Evolutionary conservation across 2,329 filamentous ascomycete genomes (phyloP), one percentile per base, ranked within the genome.

Genomic region (Alternaria gansuensis): DNA sequence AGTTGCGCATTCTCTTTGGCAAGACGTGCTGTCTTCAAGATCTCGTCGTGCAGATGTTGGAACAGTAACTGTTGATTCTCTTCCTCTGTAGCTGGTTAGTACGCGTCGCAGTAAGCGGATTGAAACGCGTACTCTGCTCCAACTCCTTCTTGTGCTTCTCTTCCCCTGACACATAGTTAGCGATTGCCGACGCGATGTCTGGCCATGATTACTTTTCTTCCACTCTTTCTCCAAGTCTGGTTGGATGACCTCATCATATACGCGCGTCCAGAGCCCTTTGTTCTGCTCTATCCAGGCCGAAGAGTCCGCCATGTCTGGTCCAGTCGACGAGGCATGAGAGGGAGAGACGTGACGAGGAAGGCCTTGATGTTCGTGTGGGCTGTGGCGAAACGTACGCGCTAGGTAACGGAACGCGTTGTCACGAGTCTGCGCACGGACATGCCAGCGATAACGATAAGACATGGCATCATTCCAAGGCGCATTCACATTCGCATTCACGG

Each of bases 211-310:
- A 76, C 75, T 70, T 54, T 63, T 71, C 59, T 72, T 71, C 68
- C 73, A 71, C 55, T 77, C 74, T 54, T 68, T 63, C 59, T 75
- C 69, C 1, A 75, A 51, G 40, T 71, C 63, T n/a, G 72, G 71
- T 43, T 63, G 59, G 28, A 75, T 74, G 65, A 76, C 67, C 66
- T 75, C 73, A 71, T 76, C 67, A 44, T 69, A 73, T 46, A 75
- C 68, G 54, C 72, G 71, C 36, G 63, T 66, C 71, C 69, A 73
- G 6, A 71, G 51, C 34, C 55, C 57, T 49, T 66, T 72, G 24
- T 73, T 70, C 58, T 71, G 69, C 48, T 69, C 67, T n/a, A 73
- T 33, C 73, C 73, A 77, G 10, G 60, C 50, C 10, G 64, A 39
- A 37, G 67, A 64, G 24, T 74, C 70, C n/a, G 62, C 53, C 73